phyloP scores from a whole-genome alignment of 2,329 filamentous ascomycete genomes.

The Claviceps sorghi region DNA sequence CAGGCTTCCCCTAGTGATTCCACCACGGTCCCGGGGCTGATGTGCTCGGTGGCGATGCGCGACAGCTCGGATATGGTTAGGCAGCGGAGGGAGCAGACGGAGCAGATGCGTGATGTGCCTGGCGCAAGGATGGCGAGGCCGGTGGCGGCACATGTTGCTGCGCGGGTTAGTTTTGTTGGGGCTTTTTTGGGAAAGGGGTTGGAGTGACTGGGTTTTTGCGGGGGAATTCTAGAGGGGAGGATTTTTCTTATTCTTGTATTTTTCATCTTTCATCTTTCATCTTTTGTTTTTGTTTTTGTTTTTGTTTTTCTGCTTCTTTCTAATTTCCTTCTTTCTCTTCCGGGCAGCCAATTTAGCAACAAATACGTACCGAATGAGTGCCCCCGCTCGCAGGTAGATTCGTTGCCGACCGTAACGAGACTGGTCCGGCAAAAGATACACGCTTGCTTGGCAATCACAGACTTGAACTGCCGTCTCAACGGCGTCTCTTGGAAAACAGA shows the following conservation, averaged over 20 bases:
- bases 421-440: constrained; percentile 34
- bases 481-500: constrained; percentile 8
- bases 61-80: constrained; percentile 29
- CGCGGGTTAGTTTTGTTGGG: background rate
- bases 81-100: constrained; percentile 38
- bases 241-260: background rate
- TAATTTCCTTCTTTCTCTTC: background rate
- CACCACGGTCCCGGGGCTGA: constrained; percentile 15
- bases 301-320: background rate
- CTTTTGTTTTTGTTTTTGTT: background rate
- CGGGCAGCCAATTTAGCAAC: no score
- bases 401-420: constrained; percentile 18
- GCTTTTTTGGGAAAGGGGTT: background rate
- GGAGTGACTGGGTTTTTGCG: no score
- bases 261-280: no score
- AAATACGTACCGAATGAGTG: constrained; percentile 25
- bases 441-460: constrained; percentile 19
- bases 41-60: constrained; percentile 17
- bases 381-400: constrained; percentile 24
- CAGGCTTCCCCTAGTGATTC: constrained; percentile 21
- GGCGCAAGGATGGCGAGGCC: constrained; percentile 40
- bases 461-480: constrained; percentile 25
- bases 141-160: constrained; percentile 39
- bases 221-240: background rate
- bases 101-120: constrained; percentile 37